Conservation (phyloP, 768 basidiomycete species). For the Termitomyces sp. region DNA sequence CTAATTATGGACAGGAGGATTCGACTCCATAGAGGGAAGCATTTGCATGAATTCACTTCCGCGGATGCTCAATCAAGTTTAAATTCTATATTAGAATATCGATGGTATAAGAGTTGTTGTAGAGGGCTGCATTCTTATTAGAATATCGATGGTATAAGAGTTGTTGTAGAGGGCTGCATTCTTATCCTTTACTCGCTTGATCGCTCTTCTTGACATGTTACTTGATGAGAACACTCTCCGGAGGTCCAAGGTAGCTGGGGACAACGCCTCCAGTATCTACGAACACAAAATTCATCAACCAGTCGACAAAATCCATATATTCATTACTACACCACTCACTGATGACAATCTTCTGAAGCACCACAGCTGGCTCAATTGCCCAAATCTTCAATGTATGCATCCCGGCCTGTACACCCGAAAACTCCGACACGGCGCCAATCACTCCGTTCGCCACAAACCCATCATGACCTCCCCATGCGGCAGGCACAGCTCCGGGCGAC, state of each 20-base stretch:
- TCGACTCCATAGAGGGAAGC: neutral
- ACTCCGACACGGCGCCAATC: constrained; percentile 32
- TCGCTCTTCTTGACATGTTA: neutral
- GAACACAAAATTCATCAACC: neutral
- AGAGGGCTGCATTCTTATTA: neutral
- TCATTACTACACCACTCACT: constrained; percentile 24
- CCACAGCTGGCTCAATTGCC: constrained; percentile 55
- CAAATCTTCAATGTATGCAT: constrained; percentile 54
- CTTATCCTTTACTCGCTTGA: no score
- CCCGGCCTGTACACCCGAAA: constrained; percentile 39
- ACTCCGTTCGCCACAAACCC: constrained; percentile 53
- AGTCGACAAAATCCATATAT: neutral
- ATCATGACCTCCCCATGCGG: constrained; percentile 39
- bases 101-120: neutral
- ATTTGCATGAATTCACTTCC: neutral
- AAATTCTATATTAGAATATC: neutral
- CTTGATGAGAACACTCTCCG: constrained; percentile 40
- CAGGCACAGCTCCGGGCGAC: constrained; percentile 39
- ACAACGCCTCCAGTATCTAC: constrained; percentile 52
- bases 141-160: neutral
- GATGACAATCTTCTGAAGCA: constrained; percentile 58
- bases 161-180: neutral
- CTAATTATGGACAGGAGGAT: no score
- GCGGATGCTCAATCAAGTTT: neutral
- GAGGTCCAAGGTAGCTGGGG: constrained; percentile 58